Conservation (phyloP, 2,329 filamentous ascomycete species). For the Paraphaeosphaeria sporulosa region DNA sequence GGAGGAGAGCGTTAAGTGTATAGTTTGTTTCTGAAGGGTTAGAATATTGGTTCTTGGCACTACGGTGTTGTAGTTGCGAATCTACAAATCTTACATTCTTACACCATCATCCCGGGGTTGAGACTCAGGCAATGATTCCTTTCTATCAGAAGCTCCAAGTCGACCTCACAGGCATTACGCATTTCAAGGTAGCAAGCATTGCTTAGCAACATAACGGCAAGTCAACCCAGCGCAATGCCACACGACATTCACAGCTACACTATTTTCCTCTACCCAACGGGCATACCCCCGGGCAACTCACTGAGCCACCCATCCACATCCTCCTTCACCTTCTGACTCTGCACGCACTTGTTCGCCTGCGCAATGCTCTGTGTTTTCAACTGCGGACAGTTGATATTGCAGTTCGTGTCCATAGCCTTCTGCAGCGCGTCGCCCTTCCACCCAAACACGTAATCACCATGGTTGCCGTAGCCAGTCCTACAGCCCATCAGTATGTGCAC, state of each 20-base stretch:
- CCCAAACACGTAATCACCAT: conserved; percentile 62
- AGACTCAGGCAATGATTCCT: too few species aligned
- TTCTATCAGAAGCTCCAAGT: too few species aligned
- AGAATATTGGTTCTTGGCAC: too few species aligned
- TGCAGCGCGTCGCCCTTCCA: conserved; percentile 60
- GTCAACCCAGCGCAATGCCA: too few species aligned
- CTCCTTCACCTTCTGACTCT: conserved; percentile 72
- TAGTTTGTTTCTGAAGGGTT: neutral
- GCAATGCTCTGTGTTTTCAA: conserved; percentile 56
- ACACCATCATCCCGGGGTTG: too few species aligned
- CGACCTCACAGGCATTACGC: too few species aligned
- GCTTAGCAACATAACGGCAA: too few species aligned
- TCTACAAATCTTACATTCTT: too few species aligned
- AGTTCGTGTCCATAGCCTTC: conserved; percentile 37
- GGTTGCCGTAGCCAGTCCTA: conserved; percentile 56
- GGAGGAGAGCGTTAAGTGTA: neutral
- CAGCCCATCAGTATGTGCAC: conserved; percentile 41
- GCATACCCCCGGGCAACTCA: conserved; percentile 31
- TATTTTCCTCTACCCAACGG: neutral
- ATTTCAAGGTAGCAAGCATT: too few species aligned
- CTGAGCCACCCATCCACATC: conserved; percentile 80
- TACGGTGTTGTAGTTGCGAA: too few species aligned
- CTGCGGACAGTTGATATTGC: conserved; percentile 48
- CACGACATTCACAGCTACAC: too few species aligned
- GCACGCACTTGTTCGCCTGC: conserved; percentile 62